Percentiles rank a stretch among this genome's conserved stretches.
These are phyloP conservation scores for Clonostachys solani DNA, from an alignment of 2,329 filamentous ascomycete genomes.

Conservation along the genomic window DNA sequence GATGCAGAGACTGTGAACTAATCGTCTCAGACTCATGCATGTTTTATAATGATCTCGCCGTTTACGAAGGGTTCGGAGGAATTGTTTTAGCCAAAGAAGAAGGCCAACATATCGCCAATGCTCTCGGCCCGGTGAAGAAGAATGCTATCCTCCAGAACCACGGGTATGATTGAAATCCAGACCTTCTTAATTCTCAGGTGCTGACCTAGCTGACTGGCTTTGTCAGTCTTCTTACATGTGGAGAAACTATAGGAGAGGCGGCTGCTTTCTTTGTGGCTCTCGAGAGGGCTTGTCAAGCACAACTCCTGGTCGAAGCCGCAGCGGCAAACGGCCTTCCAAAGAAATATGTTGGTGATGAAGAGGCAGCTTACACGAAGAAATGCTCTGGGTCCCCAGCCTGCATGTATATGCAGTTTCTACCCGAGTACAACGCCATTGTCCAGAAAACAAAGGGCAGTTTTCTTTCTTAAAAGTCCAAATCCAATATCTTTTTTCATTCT, in stretches of 20 bases:
- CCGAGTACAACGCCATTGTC: constrained; percentile 21
- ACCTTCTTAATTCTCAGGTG: not conserved
- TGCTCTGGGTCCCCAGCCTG: constrained; percentile 15
- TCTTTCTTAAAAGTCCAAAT: constrained; percentile 7
- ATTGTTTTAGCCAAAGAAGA: constrained; percentile 56
- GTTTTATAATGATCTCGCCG: constrained; percentile 61
- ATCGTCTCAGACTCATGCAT: constrained; percentile 41
- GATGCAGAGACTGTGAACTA: too few relatives aligned
- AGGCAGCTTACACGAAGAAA: constrained; percentile 27
- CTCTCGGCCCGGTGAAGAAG: constrained; percentile 53
- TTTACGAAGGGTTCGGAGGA: constrained; percentile 53
- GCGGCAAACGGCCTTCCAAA: constrained; percentile 16
- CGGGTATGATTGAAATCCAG: constrained; percentile 26
- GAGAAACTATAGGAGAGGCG: constrained; percentile 67
- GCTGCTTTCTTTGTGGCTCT: constrained; percentile 65
- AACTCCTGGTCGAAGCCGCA: constrained; percentile 19
- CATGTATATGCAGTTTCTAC: constrained; percentile 28
- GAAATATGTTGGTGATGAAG: constrained; percentile 32
- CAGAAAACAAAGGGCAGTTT: constrained; percentile 22
- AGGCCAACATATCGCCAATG: constrained; percentile 56
- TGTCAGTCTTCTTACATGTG: constrained; percentile 54
- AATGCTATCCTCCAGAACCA: constrained; percentile 67
- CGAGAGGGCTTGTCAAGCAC: constrained; percentile 56
- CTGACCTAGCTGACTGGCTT: constrained; percentile 21
- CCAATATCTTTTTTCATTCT: not conserved